Evolutionary conservation across 192 early-diverging fungal genomes (phyloP), one percentile per base, ranked within the genome.

Genomic region (Coemansia sp.): DNA sequence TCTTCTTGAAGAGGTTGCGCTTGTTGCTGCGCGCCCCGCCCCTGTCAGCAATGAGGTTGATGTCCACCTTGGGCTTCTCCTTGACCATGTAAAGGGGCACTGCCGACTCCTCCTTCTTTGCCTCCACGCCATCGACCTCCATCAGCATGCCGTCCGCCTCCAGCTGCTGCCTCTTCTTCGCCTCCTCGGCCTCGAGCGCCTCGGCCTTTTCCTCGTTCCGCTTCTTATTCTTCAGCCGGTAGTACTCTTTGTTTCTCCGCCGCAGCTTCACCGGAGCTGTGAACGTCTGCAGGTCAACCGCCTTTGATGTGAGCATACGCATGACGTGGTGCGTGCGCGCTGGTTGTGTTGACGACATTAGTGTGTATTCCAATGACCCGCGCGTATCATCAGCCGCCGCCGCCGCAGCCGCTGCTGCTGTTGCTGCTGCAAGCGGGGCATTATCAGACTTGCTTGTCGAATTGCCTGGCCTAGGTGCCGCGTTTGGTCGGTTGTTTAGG

Each of bases 1-100:
- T 84, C 72, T 91, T 92, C 72, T 92, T 92, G 64, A 93, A 93
- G 45, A 93, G 56, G 66, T 89, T 91, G 69, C 91, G 85, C 59
- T 89, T 90, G 72, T 93, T 92, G 19, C 89, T 85, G 10, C 86
- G 87, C 41, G 91, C 92, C 2, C 90, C 89, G 24, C 91, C 91
- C 57, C 85, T 81, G 2, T 91, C 91, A 7, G 92, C 91, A 67
- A 92, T 92, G 24, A 89, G 59, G 13, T 87, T 84, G 5, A 88
- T 90, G 54, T 85, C 83, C 1, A 69, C 75, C 57, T 85, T 85
- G 21, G 83, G 72, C 29, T 75, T 62, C 31, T 56, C 54, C 31
- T 33, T 56, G 54, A n/a, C 14, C 54, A 56, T 31, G 14, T 31
- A 33, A 10, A 56, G 16, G 16, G 54, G 54, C 31, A 33, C 33